Conservation (phyloP, 768 basidiomycete genomes). For the Rhodosporidiobolus sp. region DNA sequence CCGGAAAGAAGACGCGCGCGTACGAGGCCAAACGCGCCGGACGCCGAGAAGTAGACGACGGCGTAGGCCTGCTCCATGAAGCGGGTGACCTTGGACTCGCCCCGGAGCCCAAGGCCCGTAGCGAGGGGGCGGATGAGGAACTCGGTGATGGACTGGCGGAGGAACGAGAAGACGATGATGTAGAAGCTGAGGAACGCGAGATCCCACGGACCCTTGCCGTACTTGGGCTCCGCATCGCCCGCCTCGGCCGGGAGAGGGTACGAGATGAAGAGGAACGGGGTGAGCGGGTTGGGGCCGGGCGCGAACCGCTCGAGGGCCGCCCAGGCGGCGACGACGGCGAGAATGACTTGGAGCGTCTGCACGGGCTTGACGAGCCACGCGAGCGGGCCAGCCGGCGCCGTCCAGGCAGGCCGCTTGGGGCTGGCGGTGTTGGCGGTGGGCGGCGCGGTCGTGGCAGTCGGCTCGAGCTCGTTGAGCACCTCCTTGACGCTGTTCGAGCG, state of each 20-base stretch:
- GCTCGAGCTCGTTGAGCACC: slow-evolving; percentile 12
- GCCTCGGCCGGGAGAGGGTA: slow-evolving; percentile 59
- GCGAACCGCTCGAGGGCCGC: slow-evolving; percentile 62
- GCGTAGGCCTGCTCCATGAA: slow-evolving; percentile 94
- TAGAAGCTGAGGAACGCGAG: slow-evolving; percentile 75
- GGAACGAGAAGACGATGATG: slow-evolving; percentile 81
- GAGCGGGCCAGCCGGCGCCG: slow-evolving; percentile 12
- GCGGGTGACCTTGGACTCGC: slow-evolving; percentile 65
- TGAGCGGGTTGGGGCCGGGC: slow-evolving; percentile 67
- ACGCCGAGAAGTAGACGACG: slow-evolving; percentile 68
- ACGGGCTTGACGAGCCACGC: slow-evolving; percentile 37
- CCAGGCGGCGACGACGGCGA: slow-evolving; percentile 62
- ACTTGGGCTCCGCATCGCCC: slow-evolving; percentile 56
- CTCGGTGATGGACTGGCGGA: slow-evolving; percentile 71
- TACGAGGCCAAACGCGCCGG: slow-evolving; percentile 74
- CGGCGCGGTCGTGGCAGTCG: neutral
- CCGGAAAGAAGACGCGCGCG: slow-evolving; percentile 47
- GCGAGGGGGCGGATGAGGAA: slow-evolving; percentile 67
- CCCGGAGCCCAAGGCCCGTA: slow-evolving; percentile 65
- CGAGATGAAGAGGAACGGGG: slow-evolving; percentile 67
- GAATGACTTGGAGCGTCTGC: slow-evolving; percentile 63
- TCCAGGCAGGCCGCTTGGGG: slow-evolving; percentile 4
- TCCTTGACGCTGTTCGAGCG: slow-evolving; percentile 32
- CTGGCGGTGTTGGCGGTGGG: neutral
- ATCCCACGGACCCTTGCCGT: slow-evolving; percentile 65